Base-by-base conservation (phyloP, 768 basidiomycete genomes). In the Leucosporidium yakuticum region DNA sequence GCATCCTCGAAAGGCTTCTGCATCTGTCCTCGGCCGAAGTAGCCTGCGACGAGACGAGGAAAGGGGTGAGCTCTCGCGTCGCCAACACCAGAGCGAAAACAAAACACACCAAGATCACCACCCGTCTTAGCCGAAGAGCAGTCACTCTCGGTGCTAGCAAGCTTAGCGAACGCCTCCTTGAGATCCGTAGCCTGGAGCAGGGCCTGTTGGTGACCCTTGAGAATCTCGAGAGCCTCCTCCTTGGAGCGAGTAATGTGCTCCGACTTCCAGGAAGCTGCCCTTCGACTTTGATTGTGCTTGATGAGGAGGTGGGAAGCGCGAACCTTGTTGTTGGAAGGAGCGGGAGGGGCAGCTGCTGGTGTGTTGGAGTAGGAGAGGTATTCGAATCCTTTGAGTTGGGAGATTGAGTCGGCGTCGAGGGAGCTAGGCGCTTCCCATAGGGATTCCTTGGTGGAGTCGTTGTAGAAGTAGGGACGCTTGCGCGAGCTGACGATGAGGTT, bases 1-100 rank as follows among this genome's bases (percentile, higher is more conserved):
- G 90, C 89, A 36, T 94, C 91, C 80, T 97, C 94, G 76, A 99
- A 99, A 47, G 91, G 87, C 80, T 90, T 92, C 80, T 99, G 96
- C 96, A 99, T 99, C 81, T 90, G 88, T 1, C 88, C 89, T 23
- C 79, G 85, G 1, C 83, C 84, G 76, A 99, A 99, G 82, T 82
- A 83, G 0, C 96, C 75, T 73, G 62, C 1, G 21, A 21, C 0
- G 4, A 20, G 29, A 20, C 6, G 27, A 55, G 54, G 54, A 20
- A 31, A 8, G 31, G 27, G 9, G 48, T 32, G 29, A 20, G 34
- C 57, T 39, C 57, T 36, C 57, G 4, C 2, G 3, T 4, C 21
- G 34, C 9, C 23, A 44, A 6, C 7, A 32, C n/a, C n/a, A n/a
- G n/a, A 50, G 36, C n/a, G 4, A 21, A n/a, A 54, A 55, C 19